Percentiles rank a stretch among this genome's conserved stretches.
These are phyloP conservation scores for Eucalyptus dawsonii DNA, from an alignment of 345 rosid genomes.

Conservation along the genomic window DNA sequence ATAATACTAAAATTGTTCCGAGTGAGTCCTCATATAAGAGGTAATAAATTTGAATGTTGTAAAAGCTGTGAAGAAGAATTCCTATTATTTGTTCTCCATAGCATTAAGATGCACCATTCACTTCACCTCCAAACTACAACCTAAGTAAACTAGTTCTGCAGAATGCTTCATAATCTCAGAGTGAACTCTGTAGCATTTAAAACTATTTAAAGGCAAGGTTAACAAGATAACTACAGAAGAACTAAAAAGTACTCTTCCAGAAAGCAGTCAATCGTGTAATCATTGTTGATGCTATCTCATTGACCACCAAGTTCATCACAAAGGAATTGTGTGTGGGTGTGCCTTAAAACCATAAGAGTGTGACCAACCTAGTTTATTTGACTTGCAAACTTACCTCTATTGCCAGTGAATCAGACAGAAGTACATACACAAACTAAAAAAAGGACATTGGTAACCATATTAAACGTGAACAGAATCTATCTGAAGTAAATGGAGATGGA, in stretches of 20 bases:
- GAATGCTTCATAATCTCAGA: not conserved
- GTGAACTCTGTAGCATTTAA: not conserved
- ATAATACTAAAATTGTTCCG: not conserved
- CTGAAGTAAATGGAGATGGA: not conserved
- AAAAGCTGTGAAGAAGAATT: not conserved
- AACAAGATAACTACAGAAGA: not conserved
- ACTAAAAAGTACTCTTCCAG: not conserved
- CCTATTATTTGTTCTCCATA: not conserved
- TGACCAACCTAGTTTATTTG: not conserved
- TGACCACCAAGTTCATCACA: not conserved
- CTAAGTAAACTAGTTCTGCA: not conserved
- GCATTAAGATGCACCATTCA: not conserved
- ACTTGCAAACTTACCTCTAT: not conserved
- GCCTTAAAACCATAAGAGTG: not conserved
- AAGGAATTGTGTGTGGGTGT: not conserved
- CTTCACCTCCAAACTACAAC: not conserved
- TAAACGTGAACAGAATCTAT: not conserved
- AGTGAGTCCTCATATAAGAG: not conserved
- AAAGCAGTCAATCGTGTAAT: not conserved
- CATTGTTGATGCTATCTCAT: not conserved
- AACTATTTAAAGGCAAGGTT: not conserved
- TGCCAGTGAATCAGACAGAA: not conserved
- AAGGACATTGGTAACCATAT: not conserved
- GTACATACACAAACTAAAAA: not conserved
- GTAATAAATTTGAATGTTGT: not conserved